Evolutionary conservation across 2,329 filamentous ascomycete species (phyloP), one percentile per base, ranked within the genome.

Genomic region (Coleophoma cylindrospora): DNA sequence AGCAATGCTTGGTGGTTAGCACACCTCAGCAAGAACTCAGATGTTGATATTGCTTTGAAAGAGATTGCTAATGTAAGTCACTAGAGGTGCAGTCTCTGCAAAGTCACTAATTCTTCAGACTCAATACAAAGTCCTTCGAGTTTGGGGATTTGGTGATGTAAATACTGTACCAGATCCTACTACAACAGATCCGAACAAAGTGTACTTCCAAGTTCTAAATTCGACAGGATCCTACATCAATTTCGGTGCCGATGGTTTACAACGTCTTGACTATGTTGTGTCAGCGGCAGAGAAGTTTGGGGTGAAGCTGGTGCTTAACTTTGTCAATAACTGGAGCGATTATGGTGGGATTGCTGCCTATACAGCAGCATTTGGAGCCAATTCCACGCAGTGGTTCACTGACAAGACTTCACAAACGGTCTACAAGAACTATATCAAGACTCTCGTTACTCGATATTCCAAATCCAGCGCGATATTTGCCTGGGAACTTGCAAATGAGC

Each of bases 401-500:
- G 75, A 77, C 57, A 58, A 68, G 0, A 66, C 66, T 0, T 73
- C 75, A 6, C 79, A 83, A 64, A 60, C 66, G 0, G 75, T 80
- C 46, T 87, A 87, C 63, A 63, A 65, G 56, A 71, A 70, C 38
- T 87, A 86, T 61, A 73, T 87, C 62, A 70, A 76, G 48, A 68
- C 71, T 0, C 73, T 87, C 7, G 75, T 87, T 2, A 75, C 67
- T 17, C 72, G 83, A 11, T 87, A 85, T 67, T 75, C 70, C 43
- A 68, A 73, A 53, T 84, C 79, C 0, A 67, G 77, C 0, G 75
- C 83, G 0, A 74, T 87, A 43, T 80, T 87, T 55, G 80, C 81
- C 0, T 87, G 84, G 84, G 83, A 87, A 59, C 69, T 87, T 2
- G 79, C 73, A 50, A 87, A 87, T 56, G 84, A 87, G 66, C 79